Evolutionary conservation across 192 early-diverging fungal species (phyloP), one percentile per base, ranked within the genome.

Genomic region (Coemansia sp.): DNA sequence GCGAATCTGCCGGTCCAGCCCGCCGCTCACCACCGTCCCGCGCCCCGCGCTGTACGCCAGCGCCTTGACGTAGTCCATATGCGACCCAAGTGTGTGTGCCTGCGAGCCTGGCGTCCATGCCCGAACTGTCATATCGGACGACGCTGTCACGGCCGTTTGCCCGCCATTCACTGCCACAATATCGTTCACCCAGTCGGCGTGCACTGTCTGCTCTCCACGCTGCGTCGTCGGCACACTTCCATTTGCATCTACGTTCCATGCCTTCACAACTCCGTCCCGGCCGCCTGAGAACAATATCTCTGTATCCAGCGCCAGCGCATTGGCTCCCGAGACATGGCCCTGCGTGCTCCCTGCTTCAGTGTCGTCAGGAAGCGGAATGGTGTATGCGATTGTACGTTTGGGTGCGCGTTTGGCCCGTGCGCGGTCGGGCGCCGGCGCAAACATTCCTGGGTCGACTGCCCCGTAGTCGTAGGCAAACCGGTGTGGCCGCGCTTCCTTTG

Each of bases 141-240:
- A 97, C n/a, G 91, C 92, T 15, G 92, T 89, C 0, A 96, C 76
- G 3, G 95, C 92, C 83, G 73, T 67, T 22, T 53, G 49, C 15
- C 63, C 59, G 22, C 37, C 61, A 37, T 68, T 77, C 22, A 68
- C 64, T 21, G 62, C 71, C 8, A 69, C 86, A 49, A 99, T 85
- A 60, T 96, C 97, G 73, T 98, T 99, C 6, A 99, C 90, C 97
- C 97, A 99, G 75, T 98, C 95, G 6, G 87, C 90, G 65, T 99
- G 97, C 54, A 91, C 85, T 66, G 91, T 84, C 57, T 84, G 91
- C 24, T 86, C 87, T 15, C 82, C 84, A 11, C 87, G 74, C 64
- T 87, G 87, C 2, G 87, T 87, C 3, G 10, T 38, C 51, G 49
- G 29, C 57, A 41, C 51, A 47, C 45, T 54, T 29, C 9, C 62